A percentile compares a stretch with the other conserved stretches of the same genome.
phyloP scores from a whole-genome alignment of 108 stramenopile genomes.

The Nitzschia sp. region DNA sequence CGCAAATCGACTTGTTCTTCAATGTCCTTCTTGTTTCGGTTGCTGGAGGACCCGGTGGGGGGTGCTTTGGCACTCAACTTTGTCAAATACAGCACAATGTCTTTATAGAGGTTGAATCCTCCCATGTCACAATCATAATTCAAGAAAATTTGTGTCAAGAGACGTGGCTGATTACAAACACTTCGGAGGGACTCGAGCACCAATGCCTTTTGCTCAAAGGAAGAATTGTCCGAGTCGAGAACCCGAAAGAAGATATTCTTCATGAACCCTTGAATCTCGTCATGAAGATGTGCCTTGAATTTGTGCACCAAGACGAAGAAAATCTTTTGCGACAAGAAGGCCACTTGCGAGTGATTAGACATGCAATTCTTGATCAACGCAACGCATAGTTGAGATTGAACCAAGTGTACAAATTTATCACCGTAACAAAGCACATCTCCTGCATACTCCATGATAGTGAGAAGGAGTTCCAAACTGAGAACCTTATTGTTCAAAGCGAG shows the following conservation, averaged over 20 bases:
- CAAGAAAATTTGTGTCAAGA: constrained; percentile 94
- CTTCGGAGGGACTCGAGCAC: constrained; percentile 91
- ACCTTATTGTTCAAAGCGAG: constrained; percentile 87
- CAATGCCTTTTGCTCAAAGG: constrained; percentile 92
- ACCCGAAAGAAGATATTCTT: constrained; percentile 94
- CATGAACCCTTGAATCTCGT: constrained; percentile 97
- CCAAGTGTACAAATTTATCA: constrained; percentile 88
- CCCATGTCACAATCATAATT: constrained; percentile 99
- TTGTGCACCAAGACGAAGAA: constrained; percentile 90
- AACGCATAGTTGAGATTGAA: constrained; percentile 91
- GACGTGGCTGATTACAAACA: constrained; percentile 84
- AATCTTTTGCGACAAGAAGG: constrained; percentile 90
- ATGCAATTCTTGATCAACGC: constrained; percentile 95
- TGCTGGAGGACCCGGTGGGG: constrained; percentile 1
- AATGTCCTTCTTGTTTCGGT: constrained; percentile 54
- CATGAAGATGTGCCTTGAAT: constrained; percentile 90
- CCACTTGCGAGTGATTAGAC: constrained; percentile 87
- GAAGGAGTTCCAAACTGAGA: constrained; percentile 90
- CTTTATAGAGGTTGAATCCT: constrained; percentile 89
- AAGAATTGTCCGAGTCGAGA: constrained; percentile 92
- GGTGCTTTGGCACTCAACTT: constrained; percentile 64
- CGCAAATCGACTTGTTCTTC: constrained; percentile 74
- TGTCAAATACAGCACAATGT: constrained; percentile 89
- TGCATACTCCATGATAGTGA: constrained; percentile 77
- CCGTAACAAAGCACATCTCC: constrained; percentile 78